Conservation (phyloP, 805 yeast genomes). For the Candida suzukii region DNA sequence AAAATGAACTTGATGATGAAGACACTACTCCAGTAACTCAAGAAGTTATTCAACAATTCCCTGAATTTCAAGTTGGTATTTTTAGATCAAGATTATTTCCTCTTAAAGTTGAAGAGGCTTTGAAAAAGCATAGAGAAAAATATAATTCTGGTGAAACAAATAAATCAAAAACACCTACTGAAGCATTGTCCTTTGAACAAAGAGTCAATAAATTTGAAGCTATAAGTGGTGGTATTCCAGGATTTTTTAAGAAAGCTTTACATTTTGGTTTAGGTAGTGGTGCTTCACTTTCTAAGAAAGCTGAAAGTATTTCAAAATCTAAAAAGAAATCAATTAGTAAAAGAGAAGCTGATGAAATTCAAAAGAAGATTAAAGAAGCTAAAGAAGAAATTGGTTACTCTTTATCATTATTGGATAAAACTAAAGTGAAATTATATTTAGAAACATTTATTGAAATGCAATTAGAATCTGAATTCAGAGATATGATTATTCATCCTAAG, state of each 20-base stretch:
- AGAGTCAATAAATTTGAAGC: constrained; percentile 23
- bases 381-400: not conserved
- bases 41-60: not conserved
- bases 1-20: not conserved
- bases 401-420: not conserved
- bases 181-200: not conserved
- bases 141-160: too few species aligned
- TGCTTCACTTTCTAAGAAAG: not conserved
- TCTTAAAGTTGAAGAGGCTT: not conserved
- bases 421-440: not conserved
- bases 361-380: not conserved
- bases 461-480: constrained; percentile 19
- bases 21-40: not conserved
- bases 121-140: not conserved
- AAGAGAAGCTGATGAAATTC: not conserved
- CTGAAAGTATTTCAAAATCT: not conserved
- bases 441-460: constrained; percentile 16
- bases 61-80: not conserved
- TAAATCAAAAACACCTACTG: not conserved
- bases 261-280: too few species aligned
- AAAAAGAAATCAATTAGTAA: too few species aligned
- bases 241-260: not conserved
- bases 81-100: not conserved
- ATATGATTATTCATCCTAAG: constrained; percentile 19
- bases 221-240: constrained; percentile 16